These are phyloP conservation scores for Oidiodendron maius DNA, from an alignment of 495 filamentous ascomycete species.

Conservation along the genomic window DNA sequence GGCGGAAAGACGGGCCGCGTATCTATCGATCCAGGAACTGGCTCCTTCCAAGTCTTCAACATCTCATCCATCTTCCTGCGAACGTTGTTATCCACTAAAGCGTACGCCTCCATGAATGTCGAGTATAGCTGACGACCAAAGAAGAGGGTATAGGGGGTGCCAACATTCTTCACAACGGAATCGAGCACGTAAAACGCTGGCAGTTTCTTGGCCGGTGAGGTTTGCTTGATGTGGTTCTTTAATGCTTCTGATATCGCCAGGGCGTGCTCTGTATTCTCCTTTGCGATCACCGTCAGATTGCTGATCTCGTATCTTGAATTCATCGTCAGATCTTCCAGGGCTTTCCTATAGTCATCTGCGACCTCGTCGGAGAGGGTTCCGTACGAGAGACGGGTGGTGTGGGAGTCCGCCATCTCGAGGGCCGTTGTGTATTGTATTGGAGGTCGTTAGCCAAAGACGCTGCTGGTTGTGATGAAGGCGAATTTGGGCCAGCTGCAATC, in stretches of 20 bases:
- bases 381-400: constrained; percentile 20
- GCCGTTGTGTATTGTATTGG: too few species aligned
- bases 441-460: too few species aligned
- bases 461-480: too few species aligned
- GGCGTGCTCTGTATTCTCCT: constrained; percentile 92
- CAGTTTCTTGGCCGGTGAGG: constrained; percentile 76
- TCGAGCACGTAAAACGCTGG: constrained; percentile 97
- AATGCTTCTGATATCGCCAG: constrained; percentile 82
- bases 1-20: constrained; percentile 80
- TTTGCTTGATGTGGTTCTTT: constrained; percentile 88
- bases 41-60: constrained; percentile 97
- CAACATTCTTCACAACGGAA: constrained; percentile 97
- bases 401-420: constrained; percentile 1
- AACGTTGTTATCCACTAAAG: constrained; percentile 72
- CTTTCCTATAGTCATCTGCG: constrained; percentile 89
- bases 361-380: constrained; percentile 77
- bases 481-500: too few species aligned
- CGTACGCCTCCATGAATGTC: constrained; percentile 95
- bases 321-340: constrained; percentile 80
- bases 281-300: constrained; percentile 91
- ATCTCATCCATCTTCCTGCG: constrained; percentile 91
- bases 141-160: constrained; percentile 92
- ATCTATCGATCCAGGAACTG: constrained; percentile 86
- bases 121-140: constrained; percentile 85
- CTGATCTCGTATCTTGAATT: constrained; percentile 91